Conservation (phyloP, 768 basidiomycete genomes). For the Suillus occidentalis region DNA sequence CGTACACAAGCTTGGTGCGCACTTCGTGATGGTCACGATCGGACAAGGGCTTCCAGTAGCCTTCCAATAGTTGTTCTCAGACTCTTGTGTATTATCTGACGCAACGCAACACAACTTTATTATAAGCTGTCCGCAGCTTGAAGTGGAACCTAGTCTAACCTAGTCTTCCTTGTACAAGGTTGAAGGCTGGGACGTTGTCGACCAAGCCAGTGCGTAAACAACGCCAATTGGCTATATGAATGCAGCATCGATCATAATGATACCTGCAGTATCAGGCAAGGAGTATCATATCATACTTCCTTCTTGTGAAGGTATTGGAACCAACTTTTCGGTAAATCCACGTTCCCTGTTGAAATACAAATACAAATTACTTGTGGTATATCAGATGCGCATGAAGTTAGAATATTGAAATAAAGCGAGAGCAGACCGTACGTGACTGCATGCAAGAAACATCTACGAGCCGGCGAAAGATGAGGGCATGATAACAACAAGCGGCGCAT, state of each 20-base stretch:
- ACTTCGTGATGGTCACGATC: neutral
- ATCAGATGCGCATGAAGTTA: neutral
- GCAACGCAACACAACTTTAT: neutral
- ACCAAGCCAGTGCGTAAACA: neutral
- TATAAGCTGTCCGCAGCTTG: neutral
- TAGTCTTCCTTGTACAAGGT: neutral
- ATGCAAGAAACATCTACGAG: neutral
- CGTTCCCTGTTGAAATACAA: neutral
- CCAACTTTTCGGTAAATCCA: neutral
- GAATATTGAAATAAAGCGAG: neutral
- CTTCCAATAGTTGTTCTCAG: neutral
- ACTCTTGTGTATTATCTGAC: neutral
- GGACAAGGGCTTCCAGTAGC: neutral
- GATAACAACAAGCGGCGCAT: neutral
- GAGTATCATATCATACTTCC: no score
- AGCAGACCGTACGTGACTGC: neutral
- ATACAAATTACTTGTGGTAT: conserved; percentile 3
- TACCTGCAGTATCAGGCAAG: neutral
- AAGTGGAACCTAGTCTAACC: neutral
- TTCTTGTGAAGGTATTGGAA: neutral
- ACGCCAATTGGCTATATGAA: neutral
- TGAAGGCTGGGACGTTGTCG: neutral
- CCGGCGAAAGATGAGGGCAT: neutral
- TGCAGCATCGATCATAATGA: neutral
- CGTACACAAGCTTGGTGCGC: neutral